Conservation (phyloP, 352 stramenopile species). For the Phytopythium litorale region DNA sequence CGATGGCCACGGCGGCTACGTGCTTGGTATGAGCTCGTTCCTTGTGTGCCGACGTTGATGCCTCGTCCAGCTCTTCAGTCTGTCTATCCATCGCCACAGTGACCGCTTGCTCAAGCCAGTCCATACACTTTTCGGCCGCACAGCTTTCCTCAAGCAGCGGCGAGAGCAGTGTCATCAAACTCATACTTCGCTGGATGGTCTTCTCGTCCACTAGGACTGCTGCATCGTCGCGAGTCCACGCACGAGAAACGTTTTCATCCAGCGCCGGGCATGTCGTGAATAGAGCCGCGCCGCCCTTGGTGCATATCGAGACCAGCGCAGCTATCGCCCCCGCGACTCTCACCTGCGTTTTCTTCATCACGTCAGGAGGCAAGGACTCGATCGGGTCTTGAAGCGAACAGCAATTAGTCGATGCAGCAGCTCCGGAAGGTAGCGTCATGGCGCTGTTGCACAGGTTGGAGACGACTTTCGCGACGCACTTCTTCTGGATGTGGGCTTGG, state of each 20-base stretch:
- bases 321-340: slow-evolving; percentile 41
- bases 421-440: neutral
- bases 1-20: slow-evolving; percentile 37
- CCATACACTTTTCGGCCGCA: slow-evolving; percentile 27
- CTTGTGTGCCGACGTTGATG: too few species aligned
- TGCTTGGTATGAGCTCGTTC: slow-evolving; percentile 19
- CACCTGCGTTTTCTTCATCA: slow-evolving; percentile 28
- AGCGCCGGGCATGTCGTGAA: slow-evolving; percentile 35
- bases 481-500: slow-evolving; percentile 47
- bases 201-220: slow-evolving; percentile 16
- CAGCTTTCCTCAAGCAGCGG: slow-evolving; percentile 22
- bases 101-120: slow-evolving; percentile 39
- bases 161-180: slow-evolving; percentile 40
- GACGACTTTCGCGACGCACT: slow-evolving; percentile 77
- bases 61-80: slow-evolving; percentile 2
- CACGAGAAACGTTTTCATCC: slow-evolving; percentile 27
- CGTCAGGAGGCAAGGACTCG: slow-evolving; percentile 12
- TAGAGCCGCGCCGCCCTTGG: slow-evolving; percentile 19
- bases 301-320: slow-evolving; percentile 37
- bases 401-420: neutral
- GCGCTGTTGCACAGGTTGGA: slow-evolving; percentile 75
- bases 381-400: slow-evolving; percentile 3
- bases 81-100: slow-evolving; percentile 18
- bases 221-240: slow-evolving; percentile 17
- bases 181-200: slow-evolving; percentile 43